These are phyloP conservation scores for Beauveria bassiana DNA, from an alignment of 2,329 filamentous ascomycete species.

Conservation along the genomic window DNA sequence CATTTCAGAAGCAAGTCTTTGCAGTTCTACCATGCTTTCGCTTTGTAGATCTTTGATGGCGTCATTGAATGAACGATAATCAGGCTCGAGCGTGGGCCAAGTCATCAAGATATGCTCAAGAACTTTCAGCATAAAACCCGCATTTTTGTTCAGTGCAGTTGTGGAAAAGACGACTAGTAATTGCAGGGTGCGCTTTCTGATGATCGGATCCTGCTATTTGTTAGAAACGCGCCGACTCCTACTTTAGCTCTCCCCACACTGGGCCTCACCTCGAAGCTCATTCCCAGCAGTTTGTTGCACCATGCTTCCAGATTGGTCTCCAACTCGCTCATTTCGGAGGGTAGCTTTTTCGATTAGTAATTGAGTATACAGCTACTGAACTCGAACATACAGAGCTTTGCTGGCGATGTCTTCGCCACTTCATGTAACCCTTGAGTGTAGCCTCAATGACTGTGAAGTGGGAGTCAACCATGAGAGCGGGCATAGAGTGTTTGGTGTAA, in stretches of 20 bases:
- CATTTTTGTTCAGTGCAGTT: slow-evolving; percentile 67
- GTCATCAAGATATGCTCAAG: slow-evolving; percentile 86
- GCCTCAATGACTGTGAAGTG: slow-evolving; percentile 87
- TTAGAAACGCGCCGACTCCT: slow-evolving; percentile 14
- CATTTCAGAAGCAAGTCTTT: slow-evolving; percentile 82
- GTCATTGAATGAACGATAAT: slow-evolving; percentile 70
- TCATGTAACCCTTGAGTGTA: slow-evolving; percentile 78
- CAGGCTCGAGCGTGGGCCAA: slow-evolving; percentile 64
- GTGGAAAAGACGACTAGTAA: slow-evolving; percentile 80
- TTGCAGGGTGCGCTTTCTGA: slow-evolving; percentile 74
- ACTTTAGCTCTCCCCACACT: no score
- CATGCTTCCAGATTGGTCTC: slow-evolving; percentile 61
- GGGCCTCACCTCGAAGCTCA: slow-evolving; percentile 54
- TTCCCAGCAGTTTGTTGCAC: slow-evolving; percentile 63
- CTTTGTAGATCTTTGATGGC: slow-evolving; percentile 83
- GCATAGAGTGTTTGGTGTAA: slow-evolving; percentile 62
- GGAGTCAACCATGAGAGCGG: slow-evolving; percentile 75
- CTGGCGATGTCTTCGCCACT: slow-evolving; percentile 50
- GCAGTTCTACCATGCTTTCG: slow-evolving; percentile 78
- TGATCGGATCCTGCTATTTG: slow-evolving; percentile 59
- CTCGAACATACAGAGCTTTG: slow-evolving; percentile 24
- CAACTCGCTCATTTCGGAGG: slow-evolving; percentile 46
- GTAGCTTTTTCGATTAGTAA: slow-evolving; percentile 21
- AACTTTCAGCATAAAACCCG: slow-evolving; percentile 78
- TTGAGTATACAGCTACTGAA: neutral